Evolutionary conservation across 2,329 filamentous ascomycete genomes (phyloP).

Genomic region (Ramularia collo-cygni): DNA sequence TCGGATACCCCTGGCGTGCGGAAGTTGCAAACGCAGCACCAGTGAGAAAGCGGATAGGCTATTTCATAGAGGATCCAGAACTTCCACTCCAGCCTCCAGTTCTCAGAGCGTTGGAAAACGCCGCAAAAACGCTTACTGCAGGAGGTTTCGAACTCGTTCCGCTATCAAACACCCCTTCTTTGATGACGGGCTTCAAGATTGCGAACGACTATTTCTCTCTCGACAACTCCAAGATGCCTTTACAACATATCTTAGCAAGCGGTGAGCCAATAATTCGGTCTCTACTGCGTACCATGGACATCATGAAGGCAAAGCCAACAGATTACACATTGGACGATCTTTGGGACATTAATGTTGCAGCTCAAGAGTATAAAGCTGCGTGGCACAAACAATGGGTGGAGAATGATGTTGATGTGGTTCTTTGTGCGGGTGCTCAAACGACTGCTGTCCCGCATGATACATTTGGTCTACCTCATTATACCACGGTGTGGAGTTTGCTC

Average conservation of each 20-base stretch:
- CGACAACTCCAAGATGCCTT: slow-evolving; percentile 31
- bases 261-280: slow-evolving; percentile 42
- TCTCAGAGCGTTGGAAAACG: slow-evolving; percentile 38
- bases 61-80: slow-evolving; percentile 42
- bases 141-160: slow-evolving; percentile 42
- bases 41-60: slow-evolving; percentile 40
- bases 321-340: slow-evolving; percentile 34
- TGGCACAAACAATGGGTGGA: slow-evolving; percentile 40
- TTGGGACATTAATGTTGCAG: slow-evolving; percentile 37
- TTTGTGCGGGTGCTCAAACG: slow-evolving; percentile 44
- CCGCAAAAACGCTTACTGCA: slow-evolving; percentile 32
- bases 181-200: slow-evolving; percentile 31
- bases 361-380: slow-evolving; percentile 28
- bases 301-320: slow-evolving; percentile 21
- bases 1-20: slow-evolving; percentile 43
- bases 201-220: slow-evolving; percentile 39
- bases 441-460: slow-evolving; percentile 49
- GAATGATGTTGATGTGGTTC: slow-evolving; percentile 43
- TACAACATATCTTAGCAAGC: slow-evolving; percentile 29
- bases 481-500: slow-evolving; percentile 42
- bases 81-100: slow-evolving; percentile 49
- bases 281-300: slow-evolving; percentile 29
- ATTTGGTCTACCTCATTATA: slow-evolving; percentile 43
- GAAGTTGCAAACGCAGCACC: slow-evolving; percentile 14
- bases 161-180: slow-evolving; percentile 25